These are phyloP conservation scores for Backusella tarrabulga DNA, from an alignment of 192 early-diverging fungal species.

Conservation along the genomic window DNA sequence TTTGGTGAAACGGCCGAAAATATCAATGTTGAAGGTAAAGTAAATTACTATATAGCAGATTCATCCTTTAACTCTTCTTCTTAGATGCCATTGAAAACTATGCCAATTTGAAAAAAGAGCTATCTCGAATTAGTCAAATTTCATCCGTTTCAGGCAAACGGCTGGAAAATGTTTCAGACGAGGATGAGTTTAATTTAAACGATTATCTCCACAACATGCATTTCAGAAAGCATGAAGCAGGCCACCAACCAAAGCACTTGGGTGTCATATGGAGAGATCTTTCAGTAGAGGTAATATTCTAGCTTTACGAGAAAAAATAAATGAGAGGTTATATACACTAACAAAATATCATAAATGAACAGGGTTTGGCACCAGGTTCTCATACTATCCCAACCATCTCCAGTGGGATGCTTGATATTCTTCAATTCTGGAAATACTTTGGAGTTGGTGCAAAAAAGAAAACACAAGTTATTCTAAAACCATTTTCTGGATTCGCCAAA, in stretches of 20 bases:
- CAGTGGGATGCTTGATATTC: not conserved
- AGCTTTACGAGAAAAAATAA: not conserved
- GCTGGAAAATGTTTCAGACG: constrained; percentile 10
- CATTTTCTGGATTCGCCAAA: constrained; percentile 63
- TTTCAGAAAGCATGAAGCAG: not conserved
- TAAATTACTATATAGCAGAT: no score
- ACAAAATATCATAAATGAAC: no score
- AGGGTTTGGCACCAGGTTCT: constrained; percentile 29
- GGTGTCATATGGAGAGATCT: constrained; percentile 30
- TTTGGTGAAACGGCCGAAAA: not conserved
- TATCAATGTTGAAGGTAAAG: not conserved
- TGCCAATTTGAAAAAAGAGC: constrained; percentile 19
- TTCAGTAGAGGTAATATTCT: constrained; percentile 15
- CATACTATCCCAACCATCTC: constrained; percentile 20
- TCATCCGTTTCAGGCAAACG: constrained; percentile 4
- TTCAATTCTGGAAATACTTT: not conserved
- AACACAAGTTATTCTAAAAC: constrained; percentile 46
- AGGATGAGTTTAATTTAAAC: constrained; percentile 25
- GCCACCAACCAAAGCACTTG: constrained; percentile 11
- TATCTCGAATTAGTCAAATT: constrained; percentile 22
- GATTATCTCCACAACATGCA: constrained; percentile 18
- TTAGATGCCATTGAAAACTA: constrained; percentile 26
- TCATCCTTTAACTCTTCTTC: no score
- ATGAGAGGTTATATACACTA: no score
- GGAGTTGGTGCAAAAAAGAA: constrained; percentile 18